These are phyloP conservation scores for Podila clonocystis DNA, from an alignment of 192 early-diverging fungal genomes.

Conservation along the genomic window DNA sequence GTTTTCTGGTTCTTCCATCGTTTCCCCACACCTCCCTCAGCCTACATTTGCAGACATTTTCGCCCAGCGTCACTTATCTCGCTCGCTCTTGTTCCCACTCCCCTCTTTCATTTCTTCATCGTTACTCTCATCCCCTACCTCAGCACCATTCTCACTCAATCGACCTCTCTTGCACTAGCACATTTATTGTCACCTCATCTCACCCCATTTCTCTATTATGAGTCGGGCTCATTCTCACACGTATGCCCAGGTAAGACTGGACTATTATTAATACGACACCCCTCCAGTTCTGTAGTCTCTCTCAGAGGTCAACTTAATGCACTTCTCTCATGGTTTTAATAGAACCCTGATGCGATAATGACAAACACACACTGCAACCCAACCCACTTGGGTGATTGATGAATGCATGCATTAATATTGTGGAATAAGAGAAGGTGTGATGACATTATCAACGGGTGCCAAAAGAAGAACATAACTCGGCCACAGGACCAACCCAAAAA, in stretches of 20 bases:
- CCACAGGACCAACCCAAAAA: too few species aligned
- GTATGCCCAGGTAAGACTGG: neutral
- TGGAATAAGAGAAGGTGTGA: too few species aligned
- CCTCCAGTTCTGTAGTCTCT: neutral
- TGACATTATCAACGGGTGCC: too few species aligned
- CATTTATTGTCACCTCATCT: neutral
- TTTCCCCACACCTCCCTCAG: neutral
- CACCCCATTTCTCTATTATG: neutral
- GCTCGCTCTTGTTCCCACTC: neutral
- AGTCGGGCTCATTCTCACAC: neutral
- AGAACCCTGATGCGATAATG: too few species aligned
- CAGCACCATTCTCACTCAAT: neutral
- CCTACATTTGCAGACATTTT: neutral
- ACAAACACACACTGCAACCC: too few species aligned
- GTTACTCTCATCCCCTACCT: neutral
- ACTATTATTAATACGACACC: neutral
- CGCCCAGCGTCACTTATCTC: neutral
- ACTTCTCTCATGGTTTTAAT: too few species aligned
- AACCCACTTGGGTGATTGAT: too few species aligned
- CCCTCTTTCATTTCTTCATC: neutral
- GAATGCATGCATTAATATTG: too few species aligned
- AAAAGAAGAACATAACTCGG: too few species aligned
- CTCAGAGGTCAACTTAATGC: neutral
- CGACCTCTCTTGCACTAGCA: too few species aligned
- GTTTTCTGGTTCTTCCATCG: too few species aligned